Evolutionary conservation across 805 yeast species (phyloP).

Genomic region (Ogataea ganodermae): DNA sequence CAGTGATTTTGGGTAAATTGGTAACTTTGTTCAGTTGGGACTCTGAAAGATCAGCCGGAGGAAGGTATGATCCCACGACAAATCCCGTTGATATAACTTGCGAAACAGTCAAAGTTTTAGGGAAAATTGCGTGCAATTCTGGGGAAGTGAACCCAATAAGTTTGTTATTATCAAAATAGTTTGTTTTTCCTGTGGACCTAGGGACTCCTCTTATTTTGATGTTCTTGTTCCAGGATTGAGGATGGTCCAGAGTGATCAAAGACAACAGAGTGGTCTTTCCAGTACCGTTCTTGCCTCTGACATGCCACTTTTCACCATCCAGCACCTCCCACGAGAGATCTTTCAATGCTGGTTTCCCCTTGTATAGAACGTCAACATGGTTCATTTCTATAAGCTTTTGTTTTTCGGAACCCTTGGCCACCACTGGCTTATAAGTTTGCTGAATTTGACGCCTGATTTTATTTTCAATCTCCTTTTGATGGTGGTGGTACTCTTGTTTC

Average conservation of each 20-base stretch:
- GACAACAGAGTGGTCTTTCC: slow-evolving; percentile 91
- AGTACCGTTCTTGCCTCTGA: slow-evolving; percentile 86
- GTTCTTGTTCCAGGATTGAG: slow-evolving; percentile 87
- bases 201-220: slow-evolving; percentile 64
- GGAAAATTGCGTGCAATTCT: slow-evolving; percentile 87
- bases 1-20: slow-evolving; percentile 49
- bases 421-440: slow-evolving; percentile 11
- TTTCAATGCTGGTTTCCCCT: slow-evolving; percentile 58
- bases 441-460: slow-evolving; percentile 17
- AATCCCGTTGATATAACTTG: slow-evolving; percentile 74
- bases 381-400: slow-evolving; percentile 50
- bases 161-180: slow-evolving; percentile 76
- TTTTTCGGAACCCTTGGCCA: neutral
- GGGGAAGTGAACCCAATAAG: slow-evolving; percentile 89
- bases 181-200: slow-evolving; percentile 72
- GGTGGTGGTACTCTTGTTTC: slow-evolving; percentile 24
- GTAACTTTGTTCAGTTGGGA: slow-evolving; percentile 43
- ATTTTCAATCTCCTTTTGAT: slow-evolving; percentile 23
- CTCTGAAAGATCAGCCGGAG: slow-evolving; percentile 42
- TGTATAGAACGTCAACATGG: slow-evolving; percentile 65
- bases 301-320: slow-evolving; percentile 82
- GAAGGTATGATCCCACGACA: slow-evolving; percentile 62
- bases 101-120: slow-evolving; percentile 51
- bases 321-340: slow-evolving; percentile 66
- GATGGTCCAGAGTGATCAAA: slow-evolving; percentile 89